Evolutionary conservation across 1,139 yeast genomes (phyloP), one percentile per base, ranked within the genome.

Genomic region (Yamadazyma trypodendri): DNA sequence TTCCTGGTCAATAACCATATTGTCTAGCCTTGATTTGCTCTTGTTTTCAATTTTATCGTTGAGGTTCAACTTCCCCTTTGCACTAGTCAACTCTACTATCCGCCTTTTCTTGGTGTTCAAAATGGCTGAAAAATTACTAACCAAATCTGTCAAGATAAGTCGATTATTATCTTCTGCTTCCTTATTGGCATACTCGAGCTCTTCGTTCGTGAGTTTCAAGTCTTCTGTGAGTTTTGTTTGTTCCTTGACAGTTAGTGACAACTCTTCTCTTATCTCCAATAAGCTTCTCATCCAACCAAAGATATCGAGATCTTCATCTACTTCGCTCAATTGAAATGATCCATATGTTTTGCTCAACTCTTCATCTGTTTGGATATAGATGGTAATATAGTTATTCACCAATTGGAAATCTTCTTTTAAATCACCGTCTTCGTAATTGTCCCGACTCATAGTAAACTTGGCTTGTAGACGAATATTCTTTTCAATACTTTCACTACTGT

Each of bases 111-210:
- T 71, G 18, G 63, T 43, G 38, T 61, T 59, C 32, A 71, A 50
- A 5, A 66, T 59, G 36, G 57, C 63, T 42, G 61, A 63, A 37
- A 68, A 68, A 44, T 67, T 65, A 39, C 51, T 55, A 41, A 67
- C 65, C 24, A 69, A 38, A 46, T 71, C 75, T 2, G 49, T 41
- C 2, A 63, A 44, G 3, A 70, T 60, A 13, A 28, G 28, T 12
- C 55, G 41, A 41, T 61, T 61, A 31, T 68, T 67, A 3, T 27
- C 22, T 2, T 18, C 23, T 2, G 33, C 28, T 4, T 45, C 41
- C 4, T 29, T 30, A 6, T 41, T 18, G 22, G 39, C 36, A 14
- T 30, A 22, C 17, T 46, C 39, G 31, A 36, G 46, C n/a, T 25
- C 37, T 16, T 35, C 35, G n/a, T 41, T 34, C 27, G 46, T 46